Percentiles rank a stretch among this genome's conserved stretches.
Evolutionary conservation across 2,329 filamentous ascomycete genomes (phyloP).

Genomic region (Trichophyton schoenleinii): DNA sequence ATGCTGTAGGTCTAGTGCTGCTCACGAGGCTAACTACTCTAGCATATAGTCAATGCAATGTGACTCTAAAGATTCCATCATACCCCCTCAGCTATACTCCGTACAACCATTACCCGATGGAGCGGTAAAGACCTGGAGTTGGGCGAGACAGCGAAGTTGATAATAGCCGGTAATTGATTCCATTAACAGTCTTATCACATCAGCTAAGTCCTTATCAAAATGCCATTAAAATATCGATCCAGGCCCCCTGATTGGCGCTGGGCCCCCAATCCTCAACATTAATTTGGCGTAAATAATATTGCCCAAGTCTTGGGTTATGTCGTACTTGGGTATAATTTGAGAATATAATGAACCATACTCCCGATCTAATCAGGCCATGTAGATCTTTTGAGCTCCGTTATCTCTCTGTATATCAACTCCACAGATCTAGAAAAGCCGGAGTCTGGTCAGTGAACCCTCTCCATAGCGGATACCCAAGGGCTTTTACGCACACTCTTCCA

Average conservation of each 20-base stretch:
- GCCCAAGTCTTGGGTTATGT: too few relatives aligned
- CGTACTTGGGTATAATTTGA: too few relatives aligned
- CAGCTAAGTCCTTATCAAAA: slow-evolving; percentile 5
- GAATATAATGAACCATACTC: not conserved
- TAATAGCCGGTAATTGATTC: too few relatives aligned
- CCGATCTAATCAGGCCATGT: slow-evolving; percentile 1
- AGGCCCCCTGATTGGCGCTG: slow-evolving; percentile 1
- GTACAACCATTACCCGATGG: too few relatives aligned
- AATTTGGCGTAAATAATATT: too few relatives aligned
- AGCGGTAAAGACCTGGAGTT: too few relatives aligned
- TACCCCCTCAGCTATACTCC: too few relatives aligned
- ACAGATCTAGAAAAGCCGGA: slow-evolving; percentile 2
- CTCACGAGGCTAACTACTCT: too few relatives aligned
- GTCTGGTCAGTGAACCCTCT: slow-evolving; percentile 1
- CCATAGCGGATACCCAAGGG: slow-evolving; percentile 8
- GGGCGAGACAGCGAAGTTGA: too few relatives aligned
- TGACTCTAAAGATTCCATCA: not conserved
- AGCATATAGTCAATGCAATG: too few relatives aligned
- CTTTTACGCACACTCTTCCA: not conserved
- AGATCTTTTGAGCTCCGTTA: slow-evolving; percentile 3
- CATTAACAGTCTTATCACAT: not conserved
- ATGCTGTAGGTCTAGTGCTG: too few relatives aligned
- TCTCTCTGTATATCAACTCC: slow-evolving; percentile 5
- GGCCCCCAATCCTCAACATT: too few relatives aligned
- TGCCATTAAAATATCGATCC: not conserved